Percentiles rank a stretch among this genome's conserved stretches.
Evolutionary conservation across 23 red algal species (phyloP).

Genomic region (Porphyridium purpureum): DNA sequence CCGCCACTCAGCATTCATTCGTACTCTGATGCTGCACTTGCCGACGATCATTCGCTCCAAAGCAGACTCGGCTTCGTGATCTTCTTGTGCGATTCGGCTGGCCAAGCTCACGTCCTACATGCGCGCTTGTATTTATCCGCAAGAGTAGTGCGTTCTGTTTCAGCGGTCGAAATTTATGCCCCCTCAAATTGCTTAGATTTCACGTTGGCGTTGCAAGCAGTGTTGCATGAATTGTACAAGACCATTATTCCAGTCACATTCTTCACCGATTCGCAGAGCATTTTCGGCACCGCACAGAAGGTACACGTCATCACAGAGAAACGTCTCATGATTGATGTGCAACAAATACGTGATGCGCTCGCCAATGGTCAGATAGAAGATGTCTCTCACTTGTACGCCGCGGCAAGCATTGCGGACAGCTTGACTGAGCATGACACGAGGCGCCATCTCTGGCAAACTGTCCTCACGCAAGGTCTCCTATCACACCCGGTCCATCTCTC

Average conservation of each 20-base stretch:
- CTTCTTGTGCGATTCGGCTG: conserved; percentile 1
- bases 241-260: not conserved
- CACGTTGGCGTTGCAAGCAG: not conserved
- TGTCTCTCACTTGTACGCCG: no score
- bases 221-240: not conserved
- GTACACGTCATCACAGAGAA: conserved; percentile 1
- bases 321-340: conserved; percentile 6
- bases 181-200: conserved; percentile 1
- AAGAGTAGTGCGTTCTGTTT: conserved; percentile 3
- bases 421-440: no score
- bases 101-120: not conserved
- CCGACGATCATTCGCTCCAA: not conserved
- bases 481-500: no score
- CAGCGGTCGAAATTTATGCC: conserved; percentile 7
- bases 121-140: not conserved
- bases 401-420: no score
- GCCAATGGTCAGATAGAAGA: no score
- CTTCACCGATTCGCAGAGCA: conserved; percentile 5
- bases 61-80: conserved; percentile 2
- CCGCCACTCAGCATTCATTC: no score
- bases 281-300: conserved; percentile 3
- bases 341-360: not conserved
- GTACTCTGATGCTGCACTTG: not conserved
- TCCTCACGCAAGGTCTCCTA: no score
- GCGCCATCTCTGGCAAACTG: no score